phyloP scores from a whole-genome alignment of 2,329 filamentous ascomycete genomes.

The Orbilia javanica region DNA sequence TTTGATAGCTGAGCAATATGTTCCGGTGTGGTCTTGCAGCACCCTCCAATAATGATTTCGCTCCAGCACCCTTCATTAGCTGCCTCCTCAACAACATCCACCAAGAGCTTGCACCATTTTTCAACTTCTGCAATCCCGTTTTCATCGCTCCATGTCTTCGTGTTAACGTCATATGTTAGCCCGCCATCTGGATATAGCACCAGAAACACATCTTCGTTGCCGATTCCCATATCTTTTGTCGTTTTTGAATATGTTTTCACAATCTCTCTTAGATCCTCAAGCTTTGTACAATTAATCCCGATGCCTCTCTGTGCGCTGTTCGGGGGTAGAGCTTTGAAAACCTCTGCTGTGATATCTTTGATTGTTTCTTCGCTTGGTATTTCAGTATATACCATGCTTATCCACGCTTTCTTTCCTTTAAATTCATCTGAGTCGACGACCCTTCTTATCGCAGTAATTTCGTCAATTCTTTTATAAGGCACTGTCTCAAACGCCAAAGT shows the following conservation, averaged over 20 bases:
- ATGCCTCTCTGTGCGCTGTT: slow-evolving; percentile 27
- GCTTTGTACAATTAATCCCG: slow-evolving; percentile 52
- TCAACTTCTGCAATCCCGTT: slow-evolving; percentile 33
- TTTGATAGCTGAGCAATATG: slow-evolving; percentile 16
- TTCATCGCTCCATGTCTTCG: slow-evolving; percentile 43
- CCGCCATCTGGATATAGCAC: slow-evolving; percentile 49
- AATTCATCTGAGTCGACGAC: slow-evolving; percentile 27
- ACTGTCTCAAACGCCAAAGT: slow-evolving; percentile 47
- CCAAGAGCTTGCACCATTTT: slow-evolving; percentile 31
- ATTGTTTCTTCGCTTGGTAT: slow-evolving; percentile 9
- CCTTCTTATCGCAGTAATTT: slow-evolving; percentile 27
- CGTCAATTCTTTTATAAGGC: slow-evolving; percentile 39
- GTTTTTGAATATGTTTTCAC: slow-evolving; percentile 26
- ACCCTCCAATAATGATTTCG: slow-evolving; percentile 38
- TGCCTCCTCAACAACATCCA: slow-evolving; percentile 8
- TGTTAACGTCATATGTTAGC: slow-evolving; percentile 51
- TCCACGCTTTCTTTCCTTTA: slow-evolving; percentile 28
- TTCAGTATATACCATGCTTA: slow-evolving; percentile 46
- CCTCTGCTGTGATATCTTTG: slow-evolving; percentile 16
- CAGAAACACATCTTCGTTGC: not conserved
- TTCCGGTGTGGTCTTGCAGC: slow-evolving; percentile 45
- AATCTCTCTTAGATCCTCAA: slow-evolving; percentile 21
- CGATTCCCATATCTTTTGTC: slow-evolving; percentile 3
- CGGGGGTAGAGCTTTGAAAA: slow-evolving; percentile 5
- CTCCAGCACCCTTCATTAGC: slow-evolving; percentile 29